phyloP scores from a whole-genome alignment of 441 rosid species.

The Arabidopsis hybrid region DNA sequence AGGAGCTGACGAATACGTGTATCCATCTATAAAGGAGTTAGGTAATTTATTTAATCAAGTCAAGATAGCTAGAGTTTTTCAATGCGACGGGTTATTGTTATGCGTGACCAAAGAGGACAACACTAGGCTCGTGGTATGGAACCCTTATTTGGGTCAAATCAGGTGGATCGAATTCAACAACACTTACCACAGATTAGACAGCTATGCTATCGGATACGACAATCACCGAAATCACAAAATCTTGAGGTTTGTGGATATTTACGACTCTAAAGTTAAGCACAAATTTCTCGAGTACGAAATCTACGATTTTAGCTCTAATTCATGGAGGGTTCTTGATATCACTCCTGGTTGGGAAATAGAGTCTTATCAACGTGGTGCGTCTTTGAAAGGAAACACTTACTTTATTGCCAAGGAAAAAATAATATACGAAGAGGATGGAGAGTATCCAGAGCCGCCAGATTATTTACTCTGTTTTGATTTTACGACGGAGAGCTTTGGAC shows the following conservation, averaged over 20 bases:
- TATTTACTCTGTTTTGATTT: not conserved
- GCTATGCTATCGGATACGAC: not conserved
- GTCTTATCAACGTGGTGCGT: not conserved
- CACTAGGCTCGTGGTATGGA: not conserved
- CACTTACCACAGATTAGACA: not conserved
- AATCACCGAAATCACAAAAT: not conserved
- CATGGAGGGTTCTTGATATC: not conserved
- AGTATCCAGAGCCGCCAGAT: not conserved
- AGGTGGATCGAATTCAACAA: not conserved
- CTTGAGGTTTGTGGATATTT: not conserved
- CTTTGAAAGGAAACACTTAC: constrained; percentile 12
- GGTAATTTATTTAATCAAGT: not conserved
- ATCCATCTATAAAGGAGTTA: not conserved
- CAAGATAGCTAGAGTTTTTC: not conserved
- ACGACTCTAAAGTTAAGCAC: rapidly evolving
- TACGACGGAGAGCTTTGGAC: not conserved
- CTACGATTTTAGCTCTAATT: not conserved
- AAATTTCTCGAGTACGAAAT: not conserved
- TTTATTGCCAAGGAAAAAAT: not conserved
- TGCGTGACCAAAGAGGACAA: not conserved
- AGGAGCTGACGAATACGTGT: not conserved
- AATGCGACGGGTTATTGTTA: not conserved
- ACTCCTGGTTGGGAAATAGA: not conserved
- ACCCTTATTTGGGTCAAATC: not conserved
- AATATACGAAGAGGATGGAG: not conserved